phyloP scores from a whole-genome alignment of 75 land plant genomes.

The Isoetes taiwanensis region DNA sequence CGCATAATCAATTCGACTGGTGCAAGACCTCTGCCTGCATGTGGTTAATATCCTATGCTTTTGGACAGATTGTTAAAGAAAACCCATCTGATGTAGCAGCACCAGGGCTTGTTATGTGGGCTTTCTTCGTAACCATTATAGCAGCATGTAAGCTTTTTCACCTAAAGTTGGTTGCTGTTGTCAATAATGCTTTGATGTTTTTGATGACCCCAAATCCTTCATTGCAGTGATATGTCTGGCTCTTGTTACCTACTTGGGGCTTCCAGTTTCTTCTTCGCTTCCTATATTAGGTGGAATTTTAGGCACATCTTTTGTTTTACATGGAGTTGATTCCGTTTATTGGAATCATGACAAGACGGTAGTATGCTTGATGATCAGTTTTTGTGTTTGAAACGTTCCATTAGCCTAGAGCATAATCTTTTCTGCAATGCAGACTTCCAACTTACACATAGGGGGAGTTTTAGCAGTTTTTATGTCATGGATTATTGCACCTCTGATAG shows the following conservation, averaged over 20 bases:
- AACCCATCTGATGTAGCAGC: conserved; percentile 7
- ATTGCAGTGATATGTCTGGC: conserved; percentile 19
- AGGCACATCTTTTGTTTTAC: conserved; percentile 8
- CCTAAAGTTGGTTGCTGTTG: neutral
- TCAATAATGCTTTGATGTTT: neutral
- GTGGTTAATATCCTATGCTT: neutral
- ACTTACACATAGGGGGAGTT: conserved; percentile 19
- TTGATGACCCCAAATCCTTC: neutral
- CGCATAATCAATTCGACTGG: neutral
- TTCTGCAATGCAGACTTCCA: too few relatives aligned
- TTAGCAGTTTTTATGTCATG: conserved; percentile 14
- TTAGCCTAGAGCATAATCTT: too few relatives aligned
- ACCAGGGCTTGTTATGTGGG: conserved; percentile 23
- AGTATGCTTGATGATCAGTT: conserved; percentile 9
- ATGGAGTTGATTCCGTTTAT: conserved; percentile 15
- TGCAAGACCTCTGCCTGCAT: neutral
- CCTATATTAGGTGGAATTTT: conserved; percentile 16
- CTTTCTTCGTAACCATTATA: conserved; percentile 20
- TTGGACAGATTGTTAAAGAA: conserved; percentile 11
- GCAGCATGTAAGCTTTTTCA: conserved; percentile 14
- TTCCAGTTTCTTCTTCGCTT: conserved; percentile 22
- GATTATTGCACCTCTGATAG: conserved; percentile 17
- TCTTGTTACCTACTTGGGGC: conserved; percentile 11
- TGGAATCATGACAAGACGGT: conserved; percentile 13
- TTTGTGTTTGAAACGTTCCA: too few relatives aligned